Conservation (phyloP, 2,329 filamentous ascomycete species). For the Trichoderma hamatum region DNA sequence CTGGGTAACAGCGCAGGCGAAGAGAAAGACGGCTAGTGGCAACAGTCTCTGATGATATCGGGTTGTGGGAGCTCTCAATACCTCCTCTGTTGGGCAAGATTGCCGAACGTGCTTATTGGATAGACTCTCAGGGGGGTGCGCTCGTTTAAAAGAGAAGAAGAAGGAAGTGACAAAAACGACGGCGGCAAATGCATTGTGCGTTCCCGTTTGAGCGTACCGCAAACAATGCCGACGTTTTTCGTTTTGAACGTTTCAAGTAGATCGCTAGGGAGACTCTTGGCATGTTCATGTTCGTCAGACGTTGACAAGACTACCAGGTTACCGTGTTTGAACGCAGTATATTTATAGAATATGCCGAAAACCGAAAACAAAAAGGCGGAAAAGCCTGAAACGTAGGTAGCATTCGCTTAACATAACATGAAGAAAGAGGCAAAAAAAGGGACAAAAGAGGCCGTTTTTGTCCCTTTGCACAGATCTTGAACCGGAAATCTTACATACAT, state of each 20-base stretch:
- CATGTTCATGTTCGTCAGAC: background rate
- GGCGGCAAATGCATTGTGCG: background rate
- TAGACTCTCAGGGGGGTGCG: background rate
- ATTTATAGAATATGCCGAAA: background rate
- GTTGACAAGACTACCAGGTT: background rate
- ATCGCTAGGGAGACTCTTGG: background rate
- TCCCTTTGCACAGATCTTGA: background rate
- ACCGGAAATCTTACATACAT: background rate
- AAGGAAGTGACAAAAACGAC: background rate
- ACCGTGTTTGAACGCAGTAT: background rate
- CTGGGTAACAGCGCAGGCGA: background rate
- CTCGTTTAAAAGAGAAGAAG: background rate
- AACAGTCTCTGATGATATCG: slow-evolving; percentile 7
- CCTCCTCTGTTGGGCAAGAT: slow-evolving; percentile 9
- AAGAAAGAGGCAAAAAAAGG: background rate
- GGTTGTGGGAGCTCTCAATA: slow-evolving; percentile 7
- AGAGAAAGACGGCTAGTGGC: background rate
- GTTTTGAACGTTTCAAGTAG: slow-evolving; percentile 3
- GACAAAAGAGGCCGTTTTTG: background rate
- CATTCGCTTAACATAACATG: background rate
- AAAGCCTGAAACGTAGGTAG: background rate
- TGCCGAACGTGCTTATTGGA: background rate
- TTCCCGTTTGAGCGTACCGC: background rate
- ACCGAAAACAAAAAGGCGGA: background rate
- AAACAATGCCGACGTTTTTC: background rate